Conservation (phyloP, 495 filamentous ascomycete species). For the Penicillium cataractarum region DNA sequence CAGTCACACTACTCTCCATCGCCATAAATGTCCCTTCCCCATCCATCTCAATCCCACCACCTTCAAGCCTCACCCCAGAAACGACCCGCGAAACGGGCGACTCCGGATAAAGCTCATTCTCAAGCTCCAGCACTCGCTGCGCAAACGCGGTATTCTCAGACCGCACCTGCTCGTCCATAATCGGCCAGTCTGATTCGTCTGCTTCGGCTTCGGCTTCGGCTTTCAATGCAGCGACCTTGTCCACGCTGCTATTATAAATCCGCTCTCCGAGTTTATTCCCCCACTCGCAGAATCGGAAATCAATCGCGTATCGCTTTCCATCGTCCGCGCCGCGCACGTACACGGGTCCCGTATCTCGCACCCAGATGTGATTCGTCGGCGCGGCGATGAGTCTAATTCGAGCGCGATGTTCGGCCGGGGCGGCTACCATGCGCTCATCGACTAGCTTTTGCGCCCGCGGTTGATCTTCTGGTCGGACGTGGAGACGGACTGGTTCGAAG, state of each 20-base stretch:
- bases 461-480: constrained; percentile 32
- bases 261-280: constrained; percentile 27
- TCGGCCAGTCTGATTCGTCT: constrained; percentile 24
- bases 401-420: background rate
- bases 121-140: constrained; percentile 26
- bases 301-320: constrained; percentile 29
- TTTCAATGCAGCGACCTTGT: constrained; percentile 11
- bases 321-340: constrained; percentile 32
- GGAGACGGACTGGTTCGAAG: constrained; percentile 42
- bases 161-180: constrained; percentile 15
- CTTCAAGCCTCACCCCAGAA: constrained; percentile 32
- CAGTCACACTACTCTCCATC: constrained; percentile 39
- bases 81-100: constrained; percentile 21
- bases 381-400: constrained; percentile 27
- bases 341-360: constrained; percentile 41
- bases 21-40: constrained; percentile 42
- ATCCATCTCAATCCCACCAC: constrained; percentile 40
- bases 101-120: constrained; percentile 8
- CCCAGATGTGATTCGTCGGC: constrained; percentile 40
- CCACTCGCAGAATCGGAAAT: constrained; percentile 43
- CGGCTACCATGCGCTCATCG: constrained; percentile 4
- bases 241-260: constrained; percentile 22
- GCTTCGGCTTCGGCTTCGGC: background rate
- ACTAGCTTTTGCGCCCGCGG: constrained; percentile 23
- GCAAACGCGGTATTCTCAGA: constrained; percentile 36